phyloP scores from a whole-genome alignment of 352 stramenopile genomes.

The Pythium rhizo-oryzae region DNA sequence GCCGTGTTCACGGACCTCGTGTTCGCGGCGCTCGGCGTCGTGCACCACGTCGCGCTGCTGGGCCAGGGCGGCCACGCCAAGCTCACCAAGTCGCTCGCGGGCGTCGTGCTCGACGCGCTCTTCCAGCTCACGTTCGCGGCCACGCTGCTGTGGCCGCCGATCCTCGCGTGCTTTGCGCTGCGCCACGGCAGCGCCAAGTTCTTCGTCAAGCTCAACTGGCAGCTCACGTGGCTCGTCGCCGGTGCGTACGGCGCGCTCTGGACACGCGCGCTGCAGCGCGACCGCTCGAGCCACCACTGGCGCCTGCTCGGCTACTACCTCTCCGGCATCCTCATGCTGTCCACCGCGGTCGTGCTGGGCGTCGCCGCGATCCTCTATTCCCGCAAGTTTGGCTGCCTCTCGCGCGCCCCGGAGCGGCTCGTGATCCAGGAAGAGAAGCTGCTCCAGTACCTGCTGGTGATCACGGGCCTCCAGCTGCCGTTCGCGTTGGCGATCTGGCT shows the following conservation, averaged over 20 bases:
- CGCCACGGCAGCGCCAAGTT: slow-evolving; percentile 31
- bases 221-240: slow-evolving; percentile 48
- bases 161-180: slow-evolving; percentile 54
- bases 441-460: slow-evolving; percentile 51
- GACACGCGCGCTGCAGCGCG: slow-evolving; percentile 30
- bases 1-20: slow-evolving; percentile 62
- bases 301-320: slow-evolving; percentile 34
- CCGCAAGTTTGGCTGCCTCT: slow-evolving; percentile 1
- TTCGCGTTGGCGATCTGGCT: slow-evolving; percentile 50
- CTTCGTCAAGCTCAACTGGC: slow-evolving; percentile 49
- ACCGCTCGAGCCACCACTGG: slow-evolving; percentile 14
- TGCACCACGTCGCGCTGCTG: slow-evolving; percentile 59
- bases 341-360: slow-evolving; percentile 32
- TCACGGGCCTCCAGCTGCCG: slow-evolving; percentile 49
- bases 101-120: slow-evolving; percentile 36
- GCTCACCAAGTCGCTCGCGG: slow-evolving; percentile 41
- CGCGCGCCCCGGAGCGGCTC: slow-evolving; percentile 15
- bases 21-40: slow-evolving; percentile 48
- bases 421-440: slow-evolving; percentile 42
- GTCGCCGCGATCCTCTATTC: slow-evolving; percentile 29
- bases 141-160: slow-evolving; percentile 51
- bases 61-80: slow-evolving; percentile 45
- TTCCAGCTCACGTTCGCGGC: slow-evolving; percentile 48
- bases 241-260: slow-evolving; percentile 45
- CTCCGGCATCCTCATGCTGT: slow-evolving; percentile 34